Evolutionary conservation across 257 asterid genomes (phyloP).

Genomic region (Solanum rostratum): DNA sequence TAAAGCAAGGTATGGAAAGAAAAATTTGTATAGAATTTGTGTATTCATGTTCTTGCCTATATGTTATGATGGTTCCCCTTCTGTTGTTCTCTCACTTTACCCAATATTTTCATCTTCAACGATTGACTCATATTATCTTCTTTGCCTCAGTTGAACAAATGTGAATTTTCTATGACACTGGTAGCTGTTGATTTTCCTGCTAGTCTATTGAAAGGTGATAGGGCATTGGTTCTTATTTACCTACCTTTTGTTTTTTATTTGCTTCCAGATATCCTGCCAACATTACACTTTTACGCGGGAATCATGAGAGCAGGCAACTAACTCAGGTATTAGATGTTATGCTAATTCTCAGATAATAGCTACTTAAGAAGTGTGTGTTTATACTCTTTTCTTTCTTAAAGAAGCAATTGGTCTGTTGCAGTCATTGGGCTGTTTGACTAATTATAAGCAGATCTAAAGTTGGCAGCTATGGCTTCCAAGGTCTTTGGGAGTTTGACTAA

Average conservation of each 20-base stretch:
- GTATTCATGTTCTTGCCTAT: not conserved
- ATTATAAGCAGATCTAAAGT: not conserved
- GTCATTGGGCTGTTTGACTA: not conserved
- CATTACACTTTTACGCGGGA: constrained; percentile 93
- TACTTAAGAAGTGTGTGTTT: not conserved
- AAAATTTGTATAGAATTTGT: not conserved
- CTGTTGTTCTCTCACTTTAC: not conserved
- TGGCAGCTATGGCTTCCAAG: not conserved
- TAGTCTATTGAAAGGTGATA: not conserved
- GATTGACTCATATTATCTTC: not conserved
- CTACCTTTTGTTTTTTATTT: constrained; percentile 5
- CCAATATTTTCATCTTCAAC: not conserved
- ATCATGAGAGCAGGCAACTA: constrained; percentile 95
- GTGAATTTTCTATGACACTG: not conserved
- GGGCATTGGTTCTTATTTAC: not conserved
- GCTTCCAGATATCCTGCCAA: constrained; percentile 82
- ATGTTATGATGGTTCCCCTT: not conserved
- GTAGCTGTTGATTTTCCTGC: not conserved
- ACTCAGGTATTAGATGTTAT: constrained; percentile 55
- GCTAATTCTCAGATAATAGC: not conserved
- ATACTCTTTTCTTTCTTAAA: not conserved
- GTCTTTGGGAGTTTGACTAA: not conserved
- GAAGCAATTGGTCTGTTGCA: not conserved
- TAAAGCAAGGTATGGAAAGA: constrained; percentile 70
- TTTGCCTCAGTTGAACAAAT: not conserved